Base-by-base conservation (phyloP, 768 basidiomycete genomes). In the Leucosporidium scottii region DNA sequence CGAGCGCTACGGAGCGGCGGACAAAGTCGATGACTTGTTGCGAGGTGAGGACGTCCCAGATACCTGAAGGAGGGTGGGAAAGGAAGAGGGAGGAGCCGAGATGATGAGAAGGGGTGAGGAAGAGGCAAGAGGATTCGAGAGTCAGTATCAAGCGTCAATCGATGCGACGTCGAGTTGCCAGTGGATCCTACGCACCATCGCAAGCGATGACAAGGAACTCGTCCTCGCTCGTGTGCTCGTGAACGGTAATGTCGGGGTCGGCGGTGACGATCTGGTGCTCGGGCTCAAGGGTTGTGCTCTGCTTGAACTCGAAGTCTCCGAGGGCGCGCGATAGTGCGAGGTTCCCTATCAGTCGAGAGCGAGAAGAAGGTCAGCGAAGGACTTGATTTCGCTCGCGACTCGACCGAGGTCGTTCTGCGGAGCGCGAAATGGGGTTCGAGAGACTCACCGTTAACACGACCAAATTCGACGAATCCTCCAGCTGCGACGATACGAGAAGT, bases 221-320 rank as follows among this genome's bases (percentile, higher is more conserved):
- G 76, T 99, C 96, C 64, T 98, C 94, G 13, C 84, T 84, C 2
- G 88, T 86, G 31, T 90, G 81, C 70, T 87, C 81, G 79, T 97
- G 96, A 55, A 82, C 81, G 23, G 84, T 90, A 71, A 99, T 81
- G 66, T 99, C 96, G 27, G 96, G 96, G 77, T 99, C 85, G 49
- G 91, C 85, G 2, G 96, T 98, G 73, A 99, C 96, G 66, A 93
- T 87, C 79, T 99, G 96, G 59, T 85, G 84, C 79, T 98, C 94
- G 23, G 93, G 87, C 51, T 84, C 78, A 15, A 97, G 79, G 23
- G 83, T 79, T 59, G 85, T 84, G 76, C 93, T 94, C 81, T 94
- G 93, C 83, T 99, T 99, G 84, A 96, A 99, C 72, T 96, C 92
- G 77, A 99, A 98, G 78, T 99, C 96, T 64, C 96, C 96, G 31